Percentiles rank a stretch among this genome's conserved stretches.
Conservation (phyloP, 805 yeast species). For the Komagataella phaffii region DNA sequence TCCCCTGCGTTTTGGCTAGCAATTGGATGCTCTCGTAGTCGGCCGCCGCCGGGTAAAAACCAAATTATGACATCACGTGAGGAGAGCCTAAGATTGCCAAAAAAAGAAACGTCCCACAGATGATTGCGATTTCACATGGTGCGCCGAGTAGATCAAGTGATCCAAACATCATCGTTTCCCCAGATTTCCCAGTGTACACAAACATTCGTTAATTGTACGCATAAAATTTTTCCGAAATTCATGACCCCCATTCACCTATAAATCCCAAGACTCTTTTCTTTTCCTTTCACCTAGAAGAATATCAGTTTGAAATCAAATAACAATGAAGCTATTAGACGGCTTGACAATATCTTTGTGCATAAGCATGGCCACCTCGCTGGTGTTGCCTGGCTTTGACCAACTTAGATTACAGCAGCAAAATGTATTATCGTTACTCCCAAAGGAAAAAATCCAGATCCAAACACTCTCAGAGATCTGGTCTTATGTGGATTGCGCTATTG, state of each 20-base stretch:
- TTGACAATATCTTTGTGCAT: not conserved
- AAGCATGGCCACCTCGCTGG: not conserved
- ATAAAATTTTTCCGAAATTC: not conserved
- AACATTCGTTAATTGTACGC: not conserved
- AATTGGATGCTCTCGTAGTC: not conserved
- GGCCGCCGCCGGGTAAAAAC: not conserved
- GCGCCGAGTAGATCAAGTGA: not conserved
- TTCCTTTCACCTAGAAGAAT: not conserved
- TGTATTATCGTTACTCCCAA: not conserved
- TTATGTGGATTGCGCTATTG: not conserved
- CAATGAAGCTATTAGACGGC: not conserved
- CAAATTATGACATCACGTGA: no score
- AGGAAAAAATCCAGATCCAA: not conserved
- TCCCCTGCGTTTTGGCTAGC: not conserved
- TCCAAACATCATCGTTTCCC: not conserved
- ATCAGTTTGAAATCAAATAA: not conserved
- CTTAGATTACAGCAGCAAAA: not conserved
- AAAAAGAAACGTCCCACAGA: not conserved
- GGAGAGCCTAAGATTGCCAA: not conserved
- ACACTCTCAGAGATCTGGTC: not conserved
- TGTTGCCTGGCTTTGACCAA: not conserved
- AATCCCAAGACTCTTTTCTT: not conserved
- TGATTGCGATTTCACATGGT: not conserved
- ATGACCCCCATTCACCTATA: not conserved
- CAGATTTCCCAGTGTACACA: not conserved